Conservation (phyloP, 495 filamentous ascomycete species). For the Staphylotrichum tortipilum region DNA sequence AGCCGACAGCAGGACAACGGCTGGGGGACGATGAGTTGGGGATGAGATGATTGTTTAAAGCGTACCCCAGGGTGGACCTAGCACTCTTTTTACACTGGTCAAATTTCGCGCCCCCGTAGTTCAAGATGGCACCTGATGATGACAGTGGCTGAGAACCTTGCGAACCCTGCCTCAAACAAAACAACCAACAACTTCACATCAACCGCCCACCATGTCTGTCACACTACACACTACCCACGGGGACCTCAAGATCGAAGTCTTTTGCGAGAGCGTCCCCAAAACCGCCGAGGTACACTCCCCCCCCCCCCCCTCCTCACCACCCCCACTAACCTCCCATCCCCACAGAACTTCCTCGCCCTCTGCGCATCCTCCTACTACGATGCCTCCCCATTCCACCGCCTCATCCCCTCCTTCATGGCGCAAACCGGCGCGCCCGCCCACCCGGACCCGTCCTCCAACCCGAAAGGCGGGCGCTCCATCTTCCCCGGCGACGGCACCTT, state of each 20-base stretch:
- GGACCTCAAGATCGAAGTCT: slow-evolving; percentile 91
- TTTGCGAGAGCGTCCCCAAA: slow-evolving; percentile 88
- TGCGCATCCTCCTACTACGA: slow-evolving; percentile 86
- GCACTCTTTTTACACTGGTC: no score
- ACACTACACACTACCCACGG: slow-evolving; percentile 85
- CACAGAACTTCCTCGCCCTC: slow-evolving; percentile 92
- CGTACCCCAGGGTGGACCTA: no score
- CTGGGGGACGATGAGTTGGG: no score
- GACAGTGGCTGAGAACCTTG: neutral
- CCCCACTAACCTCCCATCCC: neutral
- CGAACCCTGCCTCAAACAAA: neutral
- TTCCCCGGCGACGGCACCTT: slow-evolving; percentile 82
- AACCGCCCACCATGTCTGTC: slow-evolving; percentile 42
- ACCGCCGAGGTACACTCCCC: slow-evolving; percentile 72
- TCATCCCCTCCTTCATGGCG: slow-evolving; percentile 84
- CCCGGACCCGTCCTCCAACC: slow-evolving; percentile 46
- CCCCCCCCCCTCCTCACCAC: slow-evolving; percentile 21
- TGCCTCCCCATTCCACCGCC: slow-evolving; percentile 80
- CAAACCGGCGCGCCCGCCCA: slow-evolving; percentile 75
- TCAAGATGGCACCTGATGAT: no score
- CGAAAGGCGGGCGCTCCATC: slow-evolving; percentile 79
- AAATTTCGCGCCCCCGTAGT: no score
- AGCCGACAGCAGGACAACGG: no score
- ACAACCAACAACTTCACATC: neutral
- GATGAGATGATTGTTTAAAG: no score